Conservation (phyloP, 179 eudicot species). For the Beta macrorhiza region DNA sequence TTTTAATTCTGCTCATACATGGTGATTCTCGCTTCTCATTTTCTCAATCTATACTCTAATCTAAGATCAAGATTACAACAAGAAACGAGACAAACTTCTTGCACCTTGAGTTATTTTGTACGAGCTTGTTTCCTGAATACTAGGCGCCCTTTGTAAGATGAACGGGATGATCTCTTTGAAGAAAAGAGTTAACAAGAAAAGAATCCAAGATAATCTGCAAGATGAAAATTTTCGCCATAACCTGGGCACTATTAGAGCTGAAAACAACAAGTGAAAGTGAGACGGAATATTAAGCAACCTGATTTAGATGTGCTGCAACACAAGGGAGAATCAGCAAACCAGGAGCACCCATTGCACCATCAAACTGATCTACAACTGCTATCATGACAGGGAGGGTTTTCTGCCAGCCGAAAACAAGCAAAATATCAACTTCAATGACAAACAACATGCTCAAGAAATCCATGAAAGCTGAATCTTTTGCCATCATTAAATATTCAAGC, state of each 20-base stretch:
- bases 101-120: background rate
- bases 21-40: too few species aligned
- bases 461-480: background rate
- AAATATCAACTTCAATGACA: background rate
- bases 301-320: slow-evolving; percentile 92
- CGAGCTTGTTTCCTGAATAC: slow-evolving; percentile 10
- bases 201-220: slow-evolving; percentile 80
- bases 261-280: background rate
- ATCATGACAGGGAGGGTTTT: slow-evolving; percentile 90
- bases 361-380: slow-evolving; percentile 94
- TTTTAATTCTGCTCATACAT: too few species aligned
- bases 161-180: slow-evolving; percentile 32
- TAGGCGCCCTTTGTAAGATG: slow-evolving; percentile 44
- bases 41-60: too few species aligned
- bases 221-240: slow-evolving; percentile 16
- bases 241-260: background rate
- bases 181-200: slow-evolving; percentile 56
- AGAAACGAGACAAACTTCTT: background rate
- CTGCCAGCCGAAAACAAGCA: slow-evolving; percentile 35
- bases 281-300: slow-evolving; percentile 35
- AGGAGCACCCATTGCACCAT: slow-evolving; percentile 83
- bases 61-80: too few species aligned
- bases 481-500: background rate
- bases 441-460: background rate
- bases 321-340: slow-evolving; percentile 91